phyloP scores from a whole-genome alignment of 768 basidiomycete species.

The Pulveroboletus ravenelii region DNA sequence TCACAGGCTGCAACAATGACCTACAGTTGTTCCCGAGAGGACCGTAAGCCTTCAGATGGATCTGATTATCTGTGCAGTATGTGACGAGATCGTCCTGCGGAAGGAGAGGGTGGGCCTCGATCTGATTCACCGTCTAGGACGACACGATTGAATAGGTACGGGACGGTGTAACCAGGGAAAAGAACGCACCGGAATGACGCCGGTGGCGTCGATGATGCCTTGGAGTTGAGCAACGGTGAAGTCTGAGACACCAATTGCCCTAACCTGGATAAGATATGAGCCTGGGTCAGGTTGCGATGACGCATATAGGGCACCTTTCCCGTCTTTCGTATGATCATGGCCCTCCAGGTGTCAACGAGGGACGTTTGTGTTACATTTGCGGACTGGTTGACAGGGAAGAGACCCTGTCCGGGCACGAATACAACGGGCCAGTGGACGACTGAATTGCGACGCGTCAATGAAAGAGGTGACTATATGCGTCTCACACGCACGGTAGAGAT shows the following conservation, averaged over 20 bases:
- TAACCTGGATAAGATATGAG: constrained; percentile 40
- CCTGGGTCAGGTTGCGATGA: background rate
- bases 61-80: constrained; percentile 43
- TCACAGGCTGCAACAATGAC: background rate
- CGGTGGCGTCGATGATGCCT: constrained; percentile 63
- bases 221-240: constrained; percentile 63
- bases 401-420: constrained; percentile 52
- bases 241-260: constrained; percentile 78
- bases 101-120: constrained; percentile 77
- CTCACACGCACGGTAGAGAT: constrained; percentile 60
- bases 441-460: constrained; percentile 22
- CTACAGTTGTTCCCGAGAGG: constrained; percentile 79
- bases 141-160: background rate
- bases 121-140: constrained; percentile 61
- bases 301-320: constrained; percentile 50
- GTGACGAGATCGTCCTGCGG: constrained; percentile 69
- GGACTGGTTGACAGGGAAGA: constrained; percentile 46
- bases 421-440: constrained; percentile 80
- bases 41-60: constrained; percentile 67
- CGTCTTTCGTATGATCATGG: constrained; percentile 66
- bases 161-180: background rate
- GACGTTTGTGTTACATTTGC: constrained; percentile 44
- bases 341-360: constrained; percentile 81
- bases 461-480: constrained; percentile 2
- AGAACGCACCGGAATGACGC: constrained; percentile 54